Evolutionary conservation across 1,284 basidiomycete species (phyloP), one percentile per base, ranked within the genome.

Genomic region (Cerrena zonata): DNA sequence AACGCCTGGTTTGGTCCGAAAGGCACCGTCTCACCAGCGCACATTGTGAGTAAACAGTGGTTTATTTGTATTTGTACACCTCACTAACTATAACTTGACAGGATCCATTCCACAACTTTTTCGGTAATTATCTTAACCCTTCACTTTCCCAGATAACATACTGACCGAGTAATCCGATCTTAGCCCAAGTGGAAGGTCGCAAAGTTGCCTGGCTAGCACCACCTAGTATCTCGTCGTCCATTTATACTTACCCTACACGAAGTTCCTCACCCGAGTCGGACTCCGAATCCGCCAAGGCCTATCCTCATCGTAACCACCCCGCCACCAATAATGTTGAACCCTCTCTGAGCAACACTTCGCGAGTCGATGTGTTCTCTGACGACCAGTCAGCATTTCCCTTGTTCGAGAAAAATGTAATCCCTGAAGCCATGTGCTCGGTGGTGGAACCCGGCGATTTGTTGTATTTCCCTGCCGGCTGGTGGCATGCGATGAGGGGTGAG

Each of bases 171-270:
- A 45, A 27, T 26, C 3, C 44, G 53, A 44, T 45, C 50, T 21
- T 48, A 93, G 91, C 85, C 0, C 94, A 98, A 73, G 80, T 95
- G 4, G 84, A 91, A 2, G 94, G 94, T 10, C 69, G 72, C 13
- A 98, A 97, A 68, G 88, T 86, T 3, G 79, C 97, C n/a, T 97
- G 94, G 93, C 71, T 97, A 27, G 91, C 92, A 0, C 88, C 92
- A 15, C 91, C 91, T 2, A 61, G 65, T 4, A 62, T 71, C 15
- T 69, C 74, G 1, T 49, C 69, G 0, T 70, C 67, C 48, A 88
- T 92, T 84, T 79, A 82, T 58, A 69, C 79, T 0, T 75, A 70
- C 50, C 56, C 70, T 3, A n/a, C n/a, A n/a, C n/a, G n/a, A n/a
- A n/a, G n/a, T n/a, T 38, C 58, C 2, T 40, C 60, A 10, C 19